Conservation (phyloP, 2,329 filamentous ascomycete species). For the Parascedosporium putredinis region DNA sequence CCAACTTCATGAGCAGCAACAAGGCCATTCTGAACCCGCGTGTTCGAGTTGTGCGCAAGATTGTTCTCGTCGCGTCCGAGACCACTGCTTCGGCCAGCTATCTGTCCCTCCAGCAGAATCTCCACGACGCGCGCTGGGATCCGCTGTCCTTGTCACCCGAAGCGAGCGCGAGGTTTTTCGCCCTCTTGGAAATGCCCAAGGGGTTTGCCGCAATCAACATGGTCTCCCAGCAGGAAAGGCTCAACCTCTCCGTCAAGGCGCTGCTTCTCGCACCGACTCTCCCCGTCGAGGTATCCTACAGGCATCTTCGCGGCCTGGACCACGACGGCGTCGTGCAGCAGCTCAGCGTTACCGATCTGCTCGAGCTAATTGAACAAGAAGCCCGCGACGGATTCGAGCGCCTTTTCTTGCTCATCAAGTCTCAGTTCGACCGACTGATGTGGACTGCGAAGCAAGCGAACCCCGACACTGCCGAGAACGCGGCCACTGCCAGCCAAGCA, state of each 20-base stretch:
- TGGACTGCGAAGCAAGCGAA: slow-evolving; percentile 11
- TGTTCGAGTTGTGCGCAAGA: slow-evolving; percentile 12
- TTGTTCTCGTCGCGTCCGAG: slow-evolving; percentile 19
- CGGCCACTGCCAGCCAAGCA: neutral
- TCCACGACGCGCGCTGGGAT: slow-evolving; percentile 18
- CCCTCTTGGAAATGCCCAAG: neutral
- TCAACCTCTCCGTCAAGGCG: neutral
- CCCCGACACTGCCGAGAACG: neutral
- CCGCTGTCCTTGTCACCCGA: neutral
- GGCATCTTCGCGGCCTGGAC: neutral
- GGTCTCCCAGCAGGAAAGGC: neutral
- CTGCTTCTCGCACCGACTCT: neutral
- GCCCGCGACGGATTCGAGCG: neutral
- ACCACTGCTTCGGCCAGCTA: slow-evolving; percentile 17
- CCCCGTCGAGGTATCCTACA: neutral
- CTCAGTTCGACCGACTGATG: slow-evolving; percentile 14
- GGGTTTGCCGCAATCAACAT: neutral
- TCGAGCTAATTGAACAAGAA: neutral
- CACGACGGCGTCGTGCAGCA: neutral
- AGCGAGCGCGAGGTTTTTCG: neutral
- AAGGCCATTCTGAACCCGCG: slow-evolving; percentile 17
- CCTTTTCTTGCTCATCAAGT: slow-evolving; percentile 10
- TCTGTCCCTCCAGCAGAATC: slow-evolving; percentile 18
- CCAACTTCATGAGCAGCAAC: slow-evolving; percentile 21
- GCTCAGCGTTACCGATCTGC: neutral